Base-by-base conservation (phyloP, 2,329 filamentous ascomycete species). In the Periconia macrospinosa region DNA sequence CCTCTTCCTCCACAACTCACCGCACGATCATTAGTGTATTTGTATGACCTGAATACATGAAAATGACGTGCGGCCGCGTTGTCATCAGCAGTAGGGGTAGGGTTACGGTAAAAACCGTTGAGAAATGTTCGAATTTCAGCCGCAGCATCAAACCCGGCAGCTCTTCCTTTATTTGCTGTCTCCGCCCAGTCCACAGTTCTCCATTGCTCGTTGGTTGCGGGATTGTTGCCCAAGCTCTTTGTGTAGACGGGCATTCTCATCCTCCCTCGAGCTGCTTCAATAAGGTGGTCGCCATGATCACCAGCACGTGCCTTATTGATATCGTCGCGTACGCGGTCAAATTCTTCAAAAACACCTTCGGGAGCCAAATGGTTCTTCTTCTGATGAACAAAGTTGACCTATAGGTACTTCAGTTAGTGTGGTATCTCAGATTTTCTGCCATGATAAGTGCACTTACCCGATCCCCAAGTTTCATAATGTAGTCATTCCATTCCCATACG, bases 301-400 rank as follows among this genome's bases (percentile, higher is more conserved):
- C 50, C 44, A 19, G 50, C 45, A 23, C 50, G 50, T 45, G 45
- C 50, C 18, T 18, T 44, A 40, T 43, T 44, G 17, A 53, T 53
- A 27, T 44, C 13, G 14, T 47, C n/a, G 7, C 30, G 30, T 15
- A 37, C 48, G 45, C 27, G 19, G 45, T 53, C 44, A 14, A 47
- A 48, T 20, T 48, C 50, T 9, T 53, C 15, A 14, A 19, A 53
- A 11, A 53, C 43, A 20, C 35, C 17, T 7, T 17, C 27, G 43
- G 47, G 45, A 42, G 9, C 30, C 27, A 11, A 40, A 27, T n/a
- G 17, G 18, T 10, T 44, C 17, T 15, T 41, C n/a, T 43, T 50
- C 11, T 20, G 13, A 17, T 44, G 30, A 14, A 30, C 19, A 11
- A 27, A 23, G 40, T 50, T 20, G 20, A 50, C 40, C 41, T 50